Evolutionary conservation across 2,329 filamentous ascomycete genomes (phyloP).

Genomic region (Fusarium nygamai): DNA sequence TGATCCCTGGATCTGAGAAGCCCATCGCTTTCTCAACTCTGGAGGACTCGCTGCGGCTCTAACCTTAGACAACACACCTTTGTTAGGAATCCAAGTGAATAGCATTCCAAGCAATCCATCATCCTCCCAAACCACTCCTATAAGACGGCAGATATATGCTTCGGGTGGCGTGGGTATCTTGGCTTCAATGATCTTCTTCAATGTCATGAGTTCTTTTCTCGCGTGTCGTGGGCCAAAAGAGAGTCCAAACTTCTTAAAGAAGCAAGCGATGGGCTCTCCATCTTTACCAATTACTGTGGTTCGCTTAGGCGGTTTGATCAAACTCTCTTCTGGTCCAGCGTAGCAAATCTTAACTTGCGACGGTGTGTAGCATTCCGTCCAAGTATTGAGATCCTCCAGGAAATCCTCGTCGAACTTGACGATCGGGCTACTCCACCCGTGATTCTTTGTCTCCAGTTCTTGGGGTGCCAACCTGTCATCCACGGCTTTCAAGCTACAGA

Average conservation of each 20-base stretch:
- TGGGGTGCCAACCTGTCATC: neutral
- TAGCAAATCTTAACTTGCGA: neutral
- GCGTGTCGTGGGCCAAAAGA: neutral
- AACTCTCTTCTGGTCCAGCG: neutral
- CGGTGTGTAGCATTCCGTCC: neutral
- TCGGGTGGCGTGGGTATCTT: accelerated
- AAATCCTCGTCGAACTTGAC: neutral
- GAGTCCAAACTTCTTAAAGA: neutral
- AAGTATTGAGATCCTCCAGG: neutral
- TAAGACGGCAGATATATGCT: neutral
- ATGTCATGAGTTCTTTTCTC: neutral
- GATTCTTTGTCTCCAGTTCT: accelerated
- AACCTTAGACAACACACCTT: neutral
- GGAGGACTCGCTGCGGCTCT: neutral
- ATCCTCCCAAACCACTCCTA: accelerated
- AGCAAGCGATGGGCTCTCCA: neutral
- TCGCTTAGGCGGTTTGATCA: neutral
- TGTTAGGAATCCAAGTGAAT: neutral
- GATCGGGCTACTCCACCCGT: neutral
- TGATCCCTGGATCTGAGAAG: neutral
- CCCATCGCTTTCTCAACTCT: neutral
- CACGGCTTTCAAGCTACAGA: accelerated
- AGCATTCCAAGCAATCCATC: neutral
- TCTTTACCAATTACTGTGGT: accelerated
- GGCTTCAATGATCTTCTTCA: neutral